Base-by-base conservation (phyloP, 371 early-diverging fungal genomes). In the Zychaea mexicana region DNA sequence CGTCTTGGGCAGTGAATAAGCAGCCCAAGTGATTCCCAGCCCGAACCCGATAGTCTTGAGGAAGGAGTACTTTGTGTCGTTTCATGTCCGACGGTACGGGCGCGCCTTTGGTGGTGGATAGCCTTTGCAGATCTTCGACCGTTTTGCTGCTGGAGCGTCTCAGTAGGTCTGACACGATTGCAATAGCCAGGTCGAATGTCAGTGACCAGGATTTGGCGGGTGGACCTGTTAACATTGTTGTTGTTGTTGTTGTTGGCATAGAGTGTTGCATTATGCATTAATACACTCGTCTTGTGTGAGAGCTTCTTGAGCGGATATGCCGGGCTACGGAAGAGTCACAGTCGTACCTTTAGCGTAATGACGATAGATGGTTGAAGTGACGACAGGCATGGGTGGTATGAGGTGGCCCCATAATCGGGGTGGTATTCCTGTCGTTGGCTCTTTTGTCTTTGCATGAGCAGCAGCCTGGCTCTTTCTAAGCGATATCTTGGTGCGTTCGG, bases 191-290 rank as follows among this genome's bases (percentile, higher is more conserved):
- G 27, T 81, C 71, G 26, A 75, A 68, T 4, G 73, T 42, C 24
- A 81, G 69, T 2, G 72, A 65, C 82, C 82, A 81, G 1, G 82
- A 77, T 30, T 65, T 68, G 13, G 76, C 75, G 10, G 81, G 74
- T 10, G 82, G 82, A 2, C 82, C 82, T 81, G 46, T 24, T 21
- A 45, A 13, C 19, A 42, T 13, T 27, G 21, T n/a, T n/a, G n/a
- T n/a, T n/a, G n/a, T n/a, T n/a, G n/a, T n/a, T n/a, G n/a, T n/a
- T n/a, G n/a, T n/a, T n/a, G n/a, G n/a, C n/a, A n/a, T n/a, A n/a
- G n/a, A n/a, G n/a, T n/a, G n/a, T n/a, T n/a, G n/a, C n/a, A n/a
- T n/a, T n/a, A n/a, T n/a, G n/a, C n/a, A 30, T 39, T 60, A 24
- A 55, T 55, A n/a, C 8, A 31, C n/a, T 15, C 15, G 26, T 7